Conservation (phyloP, 129 eudicot genomes). For the Tagetes erecta region DNA sequence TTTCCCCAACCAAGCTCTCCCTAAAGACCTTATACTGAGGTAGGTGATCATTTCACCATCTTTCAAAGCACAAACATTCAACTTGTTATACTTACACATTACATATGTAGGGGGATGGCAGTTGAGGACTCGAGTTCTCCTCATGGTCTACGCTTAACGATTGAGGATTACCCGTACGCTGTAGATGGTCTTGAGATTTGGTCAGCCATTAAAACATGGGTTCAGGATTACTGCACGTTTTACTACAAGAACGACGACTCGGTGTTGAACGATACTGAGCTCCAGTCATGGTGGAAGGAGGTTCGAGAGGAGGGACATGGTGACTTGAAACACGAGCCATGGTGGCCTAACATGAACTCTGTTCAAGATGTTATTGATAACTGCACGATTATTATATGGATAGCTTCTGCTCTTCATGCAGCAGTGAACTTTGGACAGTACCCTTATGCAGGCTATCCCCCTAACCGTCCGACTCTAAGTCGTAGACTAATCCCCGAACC, state of each 20-base stretch:
- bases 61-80: no score
- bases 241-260: conserved; percentile 34
- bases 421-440: conserved; percentile 54
- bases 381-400: conserved; percentile 49
- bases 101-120: conserved; percentile 48
- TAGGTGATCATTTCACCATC: neutral
- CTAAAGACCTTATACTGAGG: conserved; percentile 57
- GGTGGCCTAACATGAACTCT: conserved; percentile 50
- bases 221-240: conserved; percentile 34
- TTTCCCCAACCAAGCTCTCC: conserved; percentile 53
- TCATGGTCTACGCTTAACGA: conserved; percentile 39
- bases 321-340: conserved; percentile 41
- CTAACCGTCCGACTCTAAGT: conserved; percentile 45
- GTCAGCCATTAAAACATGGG: conserved; percentile 49
- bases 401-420: conserved; percentile 48
- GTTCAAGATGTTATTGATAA: conserved; percentile 27
- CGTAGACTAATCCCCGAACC: conserved; percentile 42
- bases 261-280: conserved; percentile 39
- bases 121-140: conserved; percentile 28
- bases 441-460: conserved; percentile 48
- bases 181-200: conserved; percentile 57
- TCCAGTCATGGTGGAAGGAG: conserved; percentile 59
- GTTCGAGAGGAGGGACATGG: conserved; percentile 47
- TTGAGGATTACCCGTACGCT: conserved; percentile 57
- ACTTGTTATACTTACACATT: no score